Percentiles rank a stretch among this genome's conserved stretches.
Evolutionary conservation across 208 protist genomes (phyloP).

Genomic region (Angomonas desouzai): DNA sequence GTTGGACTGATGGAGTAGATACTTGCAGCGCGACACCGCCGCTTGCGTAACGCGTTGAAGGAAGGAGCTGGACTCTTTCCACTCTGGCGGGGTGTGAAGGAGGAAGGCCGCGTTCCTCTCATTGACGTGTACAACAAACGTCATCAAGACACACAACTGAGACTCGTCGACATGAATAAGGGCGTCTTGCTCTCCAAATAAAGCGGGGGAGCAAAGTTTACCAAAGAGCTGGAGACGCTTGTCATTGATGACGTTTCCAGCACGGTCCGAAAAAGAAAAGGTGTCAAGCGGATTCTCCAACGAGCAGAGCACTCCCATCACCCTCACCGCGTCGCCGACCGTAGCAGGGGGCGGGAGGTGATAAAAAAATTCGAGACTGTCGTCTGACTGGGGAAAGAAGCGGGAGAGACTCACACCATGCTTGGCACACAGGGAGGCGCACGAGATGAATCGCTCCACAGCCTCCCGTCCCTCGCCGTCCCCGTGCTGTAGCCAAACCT

Average conservation of each 20-base stretch:
- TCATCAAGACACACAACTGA: slow-evolving; percentile 52
- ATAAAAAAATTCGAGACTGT: not conserved
- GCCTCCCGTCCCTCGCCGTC: not conserved
- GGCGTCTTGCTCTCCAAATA: slow-evolving; percentile 38
- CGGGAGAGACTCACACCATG: slow-evolving; percentile 50
- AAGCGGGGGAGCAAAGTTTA: slow-evolving; percentile 23
- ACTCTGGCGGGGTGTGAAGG: not conserved
- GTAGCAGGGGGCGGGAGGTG: not conserved
- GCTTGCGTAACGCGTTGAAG: slow-evolving; percentile 37
- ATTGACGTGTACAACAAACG: slow-evolving; percentile 44
- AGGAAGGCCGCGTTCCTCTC: slow-evolving; percentile 58
- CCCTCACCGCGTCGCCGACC: slow-evolving; percentile 36
- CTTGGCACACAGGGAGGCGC: slow-evolving; percentile 55
- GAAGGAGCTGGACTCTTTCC: not conserved
- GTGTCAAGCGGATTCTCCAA: not conserved
- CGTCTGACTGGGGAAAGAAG: slow-evolving; percentile 24
- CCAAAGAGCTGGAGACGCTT: slow-evolving; percentile 30
- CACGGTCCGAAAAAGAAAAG: slow-evolving; percentile 22
- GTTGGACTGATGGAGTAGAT: slow-evolving; percentile 49
- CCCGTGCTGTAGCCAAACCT: not conserved
- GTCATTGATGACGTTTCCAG: slow-evolving; percentile 8
- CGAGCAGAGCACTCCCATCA: slow-evolving; percentile 38
- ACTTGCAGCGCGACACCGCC: slow-evolving; percentile 52
- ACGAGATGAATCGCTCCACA: slow-evolving; percentile 46
- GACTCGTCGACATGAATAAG: slow-evolving; percentile 59